Percentiles rank a stretch among this genome's conserved stretches.
phyloP scores from a whole-genome alignment of 441 rosid species.

The Hura crepitans region DNA sequence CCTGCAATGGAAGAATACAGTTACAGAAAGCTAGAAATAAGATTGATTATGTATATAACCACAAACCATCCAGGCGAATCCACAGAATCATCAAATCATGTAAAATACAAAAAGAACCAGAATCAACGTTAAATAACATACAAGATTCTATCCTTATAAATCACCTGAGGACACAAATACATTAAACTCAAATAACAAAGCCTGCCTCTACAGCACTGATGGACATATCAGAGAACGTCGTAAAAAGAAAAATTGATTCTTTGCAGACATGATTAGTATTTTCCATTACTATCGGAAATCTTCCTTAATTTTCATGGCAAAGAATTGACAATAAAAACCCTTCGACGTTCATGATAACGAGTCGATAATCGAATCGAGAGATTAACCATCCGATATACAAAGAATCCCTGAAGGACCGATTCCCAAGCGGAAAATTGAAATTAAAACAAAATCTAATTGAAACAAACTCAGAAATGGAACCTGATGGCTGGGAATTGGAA shows the following conservation, averaged over 20 bases:
- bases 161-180: not conserved
- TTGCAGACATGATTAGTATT: not conserved
- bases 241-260: no score
- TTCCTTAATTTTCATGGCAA: not conserved
- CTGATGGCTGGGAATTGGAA: slow-evolving; percentile 39
- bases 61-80: not conserved
- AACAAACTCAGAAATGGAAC: slow-evolving; percentile 18
- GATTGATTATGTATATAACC: not conserved
- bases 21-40: not conserved
- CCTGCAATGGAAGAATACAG: slow-evolving; percentile 34
- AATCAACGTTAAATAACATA: not conserved
- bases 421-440: no score
- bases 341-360: not conserved
- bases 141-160: not conserved
- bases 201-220: not conserved
- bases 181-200: not conserved
- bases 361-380: not conserved
- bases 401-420: slow-evolving; percentile 8
- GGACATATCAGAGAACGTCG: no score
- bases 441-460: not conserved
- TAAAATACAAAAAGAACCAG: not conserved
- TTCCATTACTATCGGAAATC: not conserved
- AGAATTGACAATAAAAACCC: not conserved
- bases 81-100: not conserved
- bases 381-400: not conserved